Base-by-base conservation (phyloP, 129 eudicot genomes). In the Artemisia annua region DNA sequence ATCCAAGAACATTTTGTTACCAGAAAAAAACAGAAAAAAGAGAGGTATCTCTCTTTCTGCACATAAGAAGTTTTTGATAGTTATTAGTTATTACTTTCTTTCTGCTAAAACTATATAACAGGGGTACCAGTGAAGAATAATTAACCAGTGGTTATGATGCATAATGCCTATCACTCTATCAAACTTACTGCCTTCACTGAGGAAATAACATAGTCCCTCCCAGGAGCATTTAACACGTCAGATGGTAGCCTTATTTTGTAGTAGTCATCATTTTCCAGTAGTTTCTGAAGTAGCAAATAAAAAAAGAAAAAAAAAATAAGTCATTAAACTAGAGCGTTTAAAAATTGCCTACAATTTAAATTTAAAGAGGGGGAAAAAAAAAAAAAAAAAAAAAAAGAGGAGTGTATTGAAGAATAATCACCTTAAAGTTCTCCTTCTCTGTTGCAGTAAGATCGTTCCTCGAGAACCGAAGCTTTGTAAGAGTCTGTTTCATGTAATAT, bases 381-480 rank as follows among this genome's bases (percentile, higher is more conserved):
- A n/a, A n/a, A n/a, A n/a, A n/a, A n/a, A n/a, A n/a, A n/a, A 18
- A 58, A 5, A 62, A 13, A 10, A 13, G 6, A 59, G 14, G 2
- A n/a, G n/a, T 11, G 62, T 11, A 51, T 18, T 13, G n/a, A 72
- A 2, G 17, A 63, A 58, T 11, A 28, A 17, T 75, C 81, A 92
- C 96, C 78, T 83, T 84, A 65, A 93, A 90, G 70, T 79, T 84
- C 66, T 89, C 89, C 86, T 87, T 93, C 72, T 93, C 96, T 63
- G 81, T 67, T 67, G 78, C 85, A 67, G 83, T 84, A 54, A 93
- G 86, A 69, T 75, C 88, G 58, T 79, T 83, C 78, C 98, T 87
- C 56, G 97, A 87, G 75, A 93, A 87, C 35, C 98, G 87, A 70
- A 93, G 90, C 85, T 93, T 93, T 12, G 98, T 93, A 35, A 93